These are phyloP conservation scores for Drechslerella dactyloides DNA, from an alignment of 2,329 filamentous ascomycete species.

Conservation along the genomic window DNA sequence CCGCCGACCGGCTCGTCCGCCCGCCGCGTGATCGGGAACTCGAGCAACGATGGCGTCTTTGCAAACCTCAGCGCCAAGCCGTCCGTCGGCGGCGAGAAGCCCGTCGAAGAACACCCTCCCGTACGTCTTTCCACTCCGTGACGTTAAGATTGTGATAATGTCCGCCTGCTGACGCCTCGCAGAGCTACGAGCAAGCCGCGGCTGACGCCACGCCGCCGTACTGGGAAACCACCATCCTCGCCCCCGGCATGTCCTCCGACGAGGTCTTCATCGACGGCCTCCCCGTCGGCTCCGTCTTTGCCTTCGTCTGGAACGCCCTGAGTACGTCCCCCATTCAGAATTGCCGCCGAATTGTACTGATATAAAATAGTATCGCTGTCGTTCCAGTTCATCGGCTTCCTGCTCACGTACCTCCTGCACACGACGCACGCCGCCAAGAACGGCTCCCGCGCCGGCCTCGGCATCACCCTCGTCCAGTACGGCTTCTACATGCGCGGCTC, in stretches of 20 bases:
- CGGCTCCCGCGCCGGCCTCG: slow-evolving; percentile 89
- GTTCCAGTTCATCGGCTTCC: slow-evolving; percentile 94
- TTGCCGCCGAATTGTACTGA: not conserved
- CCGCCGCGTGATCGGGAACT: slow-evolving; percentile 73
- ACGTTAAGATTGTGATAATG: slow-evolving; percentile 3
- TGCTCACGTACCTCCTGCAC: slow-evolving; percentile 96
- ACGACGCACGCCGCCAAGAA: slow-evolving; percentile 98
- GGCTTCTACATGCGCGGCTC: slow-evolving; percentile 90
- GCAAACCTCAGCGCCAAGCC: slow-evolving; percentile 93
- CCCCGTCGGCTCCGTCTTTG: slow-evolving; percentile 85
- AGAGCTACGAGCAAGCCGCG: slow-evolving; percentile 98
- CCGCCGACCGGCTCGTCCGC: slow-evolving; percentile 57
- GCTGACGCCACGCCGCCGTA: slow-evolving; percentile 95
- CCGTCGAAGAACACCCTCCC: slow-evolving; percentile 87
- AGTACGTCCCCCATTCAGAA: slow-evolving; percentile 58
- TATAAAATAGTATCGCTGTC: slow-evolving; percentile 74
- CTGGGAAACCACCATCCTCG: slow-evolving; percentile 98
- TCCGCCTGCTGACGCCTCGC: slow-evolving; percentile 23
- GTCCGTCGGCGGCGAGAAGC: slow-evolving; percentile 73
- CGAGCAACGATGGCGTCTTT: slow-evolving; percentile 92
- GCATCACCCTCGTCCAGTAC: slow-evolving; percentile 93
- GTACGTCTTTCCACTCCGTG: slow-evolving; percentile 65
- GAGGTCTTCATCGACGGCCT: slow-evolving; percentile 98
- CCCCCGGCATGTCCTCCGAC: slow-evolving; percentile 86
- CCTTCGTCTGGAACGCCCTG: slow-evolving; percentile 90